Conservation (phyloP, 148 eudicot genomes). For the Vaccinium darrowii region DNA sequence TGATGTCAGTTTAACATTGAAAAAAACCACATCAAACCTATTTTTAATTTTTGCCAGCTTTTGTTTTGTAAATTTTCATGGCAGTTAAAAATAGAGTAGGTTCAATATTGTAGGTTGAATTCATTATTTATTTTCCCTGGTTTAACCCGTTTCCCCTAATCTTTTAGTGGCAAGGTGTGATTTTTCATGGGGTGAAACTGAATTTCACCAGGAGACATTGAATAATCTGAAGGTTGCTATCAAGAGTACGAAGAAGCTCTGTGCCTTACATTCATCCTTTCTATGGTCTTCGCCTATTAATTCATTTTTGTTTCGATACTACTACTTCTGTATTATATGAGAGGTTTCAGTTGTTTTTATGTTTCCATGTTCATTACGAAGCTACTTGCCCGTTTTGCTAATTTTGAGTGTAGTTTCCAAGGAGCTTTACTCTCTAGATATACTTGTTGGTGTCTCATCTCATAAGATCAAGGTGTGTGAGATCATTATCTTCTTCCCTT, state of each 20-base stretch:
- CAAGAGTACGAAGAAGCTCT: constrained; percentile 46
- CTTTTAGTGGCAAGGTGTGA: constrained; percentile 45
- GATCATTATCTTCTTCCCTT: not conserved
- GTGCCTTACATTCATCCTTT: constrained; percentile 17
- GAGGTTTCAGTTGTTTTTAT: not conserved
- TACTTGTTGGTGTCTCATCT: not conserved
- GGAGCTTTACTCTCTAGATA: not conserved
- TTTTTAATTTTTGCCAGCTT: not conserved
- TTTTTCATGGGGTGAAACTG: constrained; percentile 42
- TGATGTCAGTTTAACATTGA: not conserved
- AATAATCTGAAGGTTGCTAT: constrained; percentile 42
- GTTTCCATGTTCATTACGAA: not conserved
- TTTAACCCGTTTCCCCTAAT: not conserved
- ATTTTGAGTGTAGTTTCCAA: not conserved
- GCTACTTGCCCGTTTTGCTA: not conserved
- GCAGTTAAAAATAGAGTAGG: not conserved
- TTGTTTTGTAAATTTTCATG: not conserved
- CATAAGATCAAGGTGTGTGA: not conserved
- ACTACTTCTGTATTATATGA: not conserved
- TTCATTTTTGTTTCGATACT: not conserved
- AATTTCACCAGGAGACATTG: constrained; percentile 41
- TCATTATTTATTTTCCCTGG: not conserved
- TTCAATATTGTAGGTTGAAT: not conserved
- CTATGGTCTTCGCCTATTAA: not conserved
- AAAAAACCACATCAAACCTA: not conserved